Percentiles rank a stretch among this genome's conserved stretches.
These are phyloP conservation scores for Endocarpon pusillum DNA, from an alignment of 495 filamentous ascomycete genomes.

Conservation along the genomic window DNA sequence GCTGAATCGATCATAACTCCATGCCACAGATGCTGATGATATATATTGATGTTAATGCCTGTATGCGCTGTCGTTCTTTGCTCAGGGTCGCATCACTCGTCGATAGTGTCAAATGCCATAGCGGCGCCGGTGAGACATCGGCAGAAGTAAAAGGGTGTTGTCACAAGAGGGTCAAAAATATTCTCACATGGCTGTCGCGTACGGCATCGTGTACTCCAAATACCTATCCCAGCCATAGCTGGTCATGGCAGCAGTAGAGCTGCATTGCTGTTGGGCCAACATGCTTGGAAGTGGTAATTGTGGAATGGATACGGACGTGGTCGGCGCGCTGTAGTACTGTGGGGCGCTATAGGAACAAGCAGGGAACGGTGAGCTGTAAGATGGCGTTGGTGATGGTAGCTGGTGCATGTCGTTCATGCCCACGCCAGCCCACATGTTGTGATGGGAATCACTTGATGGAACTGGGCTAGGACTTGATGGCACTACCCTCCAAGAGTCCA, in stretches of 20 bases:
- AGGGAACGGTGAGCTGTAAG: slow-evolving; percentile 65
- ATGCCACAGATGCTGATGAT: slow-evolving; percentile 34
- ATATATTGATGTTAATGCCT: slow-evolving; percentile 23
- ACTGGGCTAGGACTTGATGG: slow-evolving; percentile 69
- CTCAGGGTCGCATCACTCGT: slow-evolving; percentile 9
- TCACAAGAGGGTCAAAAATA: slow-evolving; percentile 1
- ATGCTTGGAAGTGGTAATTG: slow-evolving; percentile 78
- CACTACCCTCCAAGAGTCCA: slow-evolving; percentile 87
- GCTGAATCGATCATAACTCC: slow-evolving; percentile 24
- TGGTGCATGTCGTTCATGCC: slow-evolving; percentile 37
- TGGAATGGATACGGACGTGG: slow-evolving; percentile 37
- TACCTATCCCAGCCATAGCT: slow-evolving; percentile 65
- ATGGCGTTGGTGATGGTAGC: slow-evolving; percentile 54
- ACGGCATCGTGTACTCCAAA: slow-evolving; percentile 39
- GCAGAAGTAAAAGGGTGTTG: too few species aligned
- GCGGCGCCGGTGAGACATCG: too few species aligned
- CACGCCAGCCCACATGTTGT: slow-evolving; percentile 69
- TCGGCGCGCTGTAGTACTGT: slow-evolving; percentile 50
- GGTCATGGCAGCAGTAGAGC: slow-evolving; percentile 41
- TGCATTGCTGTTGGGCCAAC: slow-evolving; percentile 68
- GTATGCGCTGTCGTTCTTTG: slow-evolving; percentile 21
- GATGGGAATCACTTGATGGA: slow-evolving; percentile 49
- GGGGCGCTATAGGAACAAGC: slow-evolving; percentile 50
- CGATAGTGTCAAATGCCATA: too few species aligned
- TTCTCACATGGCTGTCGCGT: slow-evolving; percentile 39